Evolutionary conservation across 2,329 filamentous ascomycete species (phyloP), one percentile per base, ranked within the genome.

Genomic region (Curvularia spicifera): DNA sequence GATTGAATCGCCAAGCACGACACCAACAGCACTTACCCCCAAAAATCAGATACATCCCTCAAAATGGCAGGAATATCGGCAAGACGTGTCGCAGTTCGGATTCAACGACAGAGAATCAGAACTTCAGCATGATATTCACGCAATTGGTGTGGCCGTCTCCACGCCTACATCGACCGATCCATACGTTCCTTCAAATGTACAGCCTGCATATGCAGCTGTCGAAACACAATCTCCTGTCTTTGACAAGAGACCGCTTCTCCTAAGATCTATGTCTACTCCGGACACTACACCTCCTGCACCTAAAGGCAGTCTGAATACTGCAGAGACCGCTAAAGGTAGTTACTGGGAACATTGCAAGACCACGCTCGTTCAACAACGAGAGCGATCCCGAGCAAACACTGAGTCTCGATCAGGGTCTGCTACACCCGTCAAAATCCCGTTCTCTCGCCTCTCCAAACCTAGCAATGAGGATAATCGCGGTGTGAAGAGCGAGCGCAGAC

Each of bases 141-240:
- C 50, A 8, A 65, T 65, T 24, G 67, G 61, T 6, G 45, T 66
- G 46, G 67, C 62, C 3, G 33, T 66, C 3, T 67, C 65, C 4
- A 55, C 54, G 8, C 61, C 65, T 18, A 28, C 46, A 9, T 60
- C 59, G 15, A 62, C 61, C 12, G 44, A 54, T 3, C 45, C 35
- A 15, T 46, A 51, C 1, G 10, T 42, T 6, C 53, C 47, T 22
- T n/a, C 55, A 12, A 46, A 58, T 13, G 28, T 26, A 15, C 22
- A 54, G 13, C 20, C 35, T 29, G 44, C 48, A 13, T 24, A 28
- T 22, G 39, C 22, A 53, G 26, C 42, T 28, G 35, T 40, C 31
- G 22, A 56, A 40, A 37, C 56, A 28, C 47, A 37, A 10, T 46
- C 55, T 22, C 50, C 53, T 2, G 50, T 33, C 6, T 31, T 51